Evolutionary conservation across 345 rosid genomes (phyloP).

Genomic region (Rhizophora mangle): DNA sequence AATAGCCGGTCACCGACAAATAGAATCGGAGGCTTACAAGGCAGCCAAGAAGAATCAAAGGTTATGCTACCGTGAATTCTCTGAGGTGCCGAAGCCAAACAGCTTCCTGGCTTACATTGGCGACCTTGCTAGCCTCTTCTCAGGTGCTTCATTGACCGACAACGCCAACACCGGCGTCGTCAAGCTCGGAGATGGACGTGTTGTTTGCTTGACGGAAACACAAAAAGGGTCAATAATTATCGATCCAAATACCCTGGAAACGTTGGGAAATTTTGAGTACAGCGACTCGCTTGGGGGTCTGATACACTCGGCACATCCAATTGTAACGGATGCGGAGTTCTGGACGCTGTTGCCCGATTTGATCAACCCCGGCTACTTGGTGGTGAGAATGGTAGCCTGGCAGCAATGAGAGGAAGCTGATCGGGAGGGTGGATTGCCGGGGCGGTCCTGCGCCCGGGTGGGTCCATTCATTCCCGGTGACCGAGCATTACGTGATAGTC

Average conservation of each 20-base stretch:
- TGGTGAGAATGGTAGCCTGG: conserved; percentile 80
- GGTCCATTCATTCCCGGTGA: conserved; percentile 96
- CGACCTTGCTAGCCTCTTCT: conserved; percentile 63
- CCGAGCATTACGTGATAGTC: conserved; percentile 69
- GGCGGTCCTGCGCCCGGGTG: conserved; percentile 87
- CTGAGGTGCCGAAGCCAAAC: conserved; percentile 63
- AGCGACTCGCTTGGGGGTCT: conserved; percentile 66
- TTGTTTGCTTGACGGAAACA: conserved; percentile 85
- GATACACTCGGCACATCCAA: conserved; percentile 89
- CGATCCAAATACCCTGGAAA: conserved; percentile 63
- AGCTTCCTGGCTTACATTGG: conserved; percentile 68
- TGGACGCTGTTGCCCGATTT: conserved; percentile 81
- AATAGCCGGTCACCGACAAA: conserved; percentile 70
- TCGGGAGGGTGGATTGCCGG: conserved; percentile 75
- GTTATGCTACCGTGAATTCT: conserved; percentile 87
- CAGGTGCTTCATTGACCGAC: conserved; percentile 86
- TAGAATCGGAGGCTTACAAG: conserved; percentile 83
- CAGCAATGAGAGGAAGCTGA: conserved; percentile 71
- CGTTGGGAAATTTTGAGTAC: conserved; percentile 68
- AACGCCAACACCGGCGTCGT: conserved; percentile 91
- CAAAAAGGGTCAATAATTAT: conserved; percentile 81
- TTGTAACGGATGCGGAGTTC: conserved; percentile 72
- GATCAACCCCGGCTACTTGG: conserved; percentile 69
- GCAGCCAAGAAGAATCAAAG: conserved; percentile 69
- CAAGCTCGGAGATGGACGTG: conserved; percentile 81